Conservation (phyloP, 2,329 filamentous ascomycete species). For the Scedosporium boydii region DNA sequence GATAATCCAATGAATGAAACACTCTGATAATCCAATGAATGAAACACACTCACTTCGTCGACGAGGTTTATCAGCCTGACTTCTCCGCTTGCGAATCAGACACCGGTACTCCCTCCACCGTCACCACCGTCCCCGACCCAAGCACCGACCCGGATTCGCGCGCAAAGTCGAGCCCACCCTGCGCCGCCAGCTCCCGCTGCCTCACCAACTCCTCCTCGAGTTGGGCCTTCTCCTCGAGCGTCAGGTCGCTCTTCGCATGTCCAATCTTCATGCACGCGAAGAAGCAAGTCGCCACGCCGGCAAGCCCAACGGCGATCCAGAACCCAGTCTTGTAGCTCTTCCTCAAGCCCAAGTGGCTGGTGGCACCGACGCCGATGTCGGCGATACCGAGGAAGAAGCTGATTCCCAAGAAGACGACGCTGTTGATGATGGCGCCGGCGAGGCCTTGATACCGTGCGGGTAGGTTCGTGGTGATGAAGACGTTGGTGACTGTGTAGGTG, state of each 20-base stretch:
- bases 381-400: conserved; percentile 54
- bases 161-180: not conserved
- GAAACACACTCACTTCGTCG: too few relatives aligned
- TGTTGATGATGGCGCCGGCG: conserved; percentile 55
- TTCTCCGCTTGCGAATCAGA: too few relatives aligned
- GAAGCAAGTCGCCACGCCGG: conserved; percentile 38
- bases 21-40: too few relatives aligned
- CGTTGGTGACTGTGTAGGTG: conserved; percentile 55
- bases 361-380: conserved; percentile 43
- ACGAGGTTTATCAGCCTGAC: too few relatives aligned
- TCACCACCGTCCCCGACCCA: not conserved
- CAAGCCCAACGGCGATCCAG: conserved; percentile 48
- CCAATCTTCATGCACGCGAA: conserved; percentile 10
- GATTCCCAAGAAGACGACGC: conserved; percentile 52
- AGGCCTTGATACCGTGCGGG: conserved; percentile 50
- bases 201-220: conserved; percentile 8
- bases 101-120: not conserved
- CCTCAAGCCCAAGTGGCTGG: conserved; percentile 28
- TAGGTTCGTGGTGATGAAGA: conserved; percentile 57
- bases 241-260: conserved; percentile 13
- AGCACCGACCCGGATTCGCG: not conserved
- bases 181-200: not conserved
- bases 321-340: conserved; percentile 51
- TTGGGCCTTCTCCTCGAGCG: conserved; percentile 12
- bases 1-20: too few relatives aligned